phyloP scores from a whole-genome alignment of 1,284 basidiomycete genomes.

The Cutaneotrichosporon cutaneum region DNA sequence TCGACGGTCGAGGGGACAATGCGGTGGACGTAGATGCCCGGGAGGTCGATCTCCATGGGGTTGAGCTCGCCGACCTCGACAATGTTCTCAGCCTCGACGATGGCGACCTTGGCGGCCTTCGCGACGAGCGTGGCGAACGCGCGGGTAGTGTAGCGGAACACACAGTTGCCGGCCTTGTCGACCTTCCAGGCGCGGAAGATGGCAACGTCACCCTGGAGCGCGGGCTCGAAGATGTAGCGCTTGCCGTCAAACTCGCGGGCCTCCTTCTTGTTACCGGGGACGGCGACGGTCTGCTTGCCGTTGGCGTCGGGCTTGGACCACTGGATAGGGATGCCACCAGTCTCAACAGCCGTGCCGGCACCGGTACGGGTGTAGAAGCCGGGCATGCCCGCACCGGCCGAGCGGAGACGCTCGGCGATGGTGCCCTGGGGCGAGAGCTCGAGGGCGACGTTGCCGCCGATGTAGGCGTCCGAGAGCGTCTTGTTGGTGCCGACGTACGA shows the following conservation, averaged over 20 bases:
- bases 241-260: constrained; percentile 75
- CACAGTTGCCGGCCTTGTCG: constrained; percentile 82
- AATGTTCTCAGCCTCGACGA: constrained; percentile 93
- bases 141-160: constrained; percentile 83
- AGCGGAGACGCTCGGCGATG: constrained; percentile 83
- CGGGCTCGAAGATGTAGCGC: constrained; percentile 81
- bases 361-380: constrained; percentile 96
- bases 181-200: constrained; percentile 94
- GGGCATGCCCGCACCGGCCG: constrained; percentile 91
- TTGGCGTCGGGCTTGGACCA: constrained; percentile 37
- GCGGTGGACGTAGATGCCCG: constrained; percentile 83
- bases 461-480: constrained; percentile 62
- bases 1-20: constrained; percentile 74
- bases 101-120: constrained; percentile 82
- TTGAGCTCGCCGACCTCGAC: constrained; percentile 81
- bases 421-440: constrained; percentile 92
- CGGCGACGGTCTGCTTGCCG: constrained; percentile 57
- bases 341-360: constrained; percentile 76
- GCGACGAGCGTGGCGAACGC: constrained; percentile 88
- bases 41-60: constrained; percentile 76
- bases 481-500: constrained; percentile 73
- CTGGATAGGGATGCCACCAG: constrained; percentile 62
- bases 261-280: constrained; percentile 75
- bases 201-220: constrained; percentile 82
- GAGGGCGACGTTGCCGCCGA: constrained; percentile 74